Evolutionary conservation across 179 eudicot species (phyloP).

Genomic region (Silene vulgaris): DNA sequence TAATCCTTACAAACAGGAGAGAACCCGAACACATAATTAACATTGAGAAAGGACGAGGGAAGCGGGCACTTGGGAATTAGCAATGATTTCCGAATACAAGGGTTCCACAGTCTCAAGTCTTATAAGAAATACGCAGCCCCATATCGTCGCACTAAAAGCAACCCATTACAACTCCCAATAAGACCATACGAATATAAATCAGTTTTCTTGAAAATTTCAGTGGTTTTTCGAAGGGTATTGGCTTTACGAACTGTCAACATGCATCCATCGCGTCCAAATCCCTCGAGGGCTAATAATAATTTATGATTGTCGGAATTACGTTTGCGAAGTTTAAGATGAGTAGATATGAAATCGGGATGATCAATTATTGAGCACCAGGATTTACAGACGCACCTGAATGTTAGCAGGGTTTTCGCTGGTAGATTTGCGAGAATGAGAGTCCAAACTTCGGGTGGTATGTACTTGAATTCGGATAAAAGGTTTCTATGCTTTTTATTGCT

Average conservation of each 20-base stretch:
- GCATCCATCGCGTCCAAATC: not conserved
- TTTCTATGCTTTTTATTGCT: too few species aligned
- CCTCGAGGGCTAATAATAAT: not conserved
- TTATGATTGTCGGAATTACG: not conserved
- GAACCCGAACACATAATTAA: not conserved
- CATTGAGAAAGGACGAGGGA: not conserved
- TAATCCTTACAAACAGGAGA: too few species aligned
- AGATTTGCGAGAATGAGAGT: not conserved
- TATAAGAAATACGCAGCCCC: too few species aligned
- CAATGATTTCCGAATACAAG: not conserved
- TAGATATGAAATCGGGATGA: slow-evolving; percentile 6
- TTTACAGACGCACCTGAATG: slow-evolving; percentile 17
- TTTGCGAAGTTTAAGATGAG: not conserved
- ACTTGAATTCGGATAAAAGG: too few species aligned
- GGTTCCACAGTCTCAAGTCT: not conserved
- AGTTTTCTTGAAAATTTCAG: not conserved
- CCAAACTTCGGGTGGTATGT: not conserved
- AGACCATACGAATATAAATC: not conserved
- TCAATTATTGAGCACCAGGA: slow-evolving; percentile 13
- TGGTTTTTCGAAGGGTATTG: not conserved
- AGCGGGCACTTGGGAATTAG: not conserved
- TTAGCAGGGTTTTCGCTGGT: not conserved
- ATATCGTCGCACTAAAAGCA: not conserved
- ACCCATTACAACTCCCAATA: not conserved
- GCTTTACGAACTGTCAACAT: not conserved